phyloP scores from a whole-genome alignment of 768 basidiomycete genomes.

The Amanita molliuscula region DNA sequence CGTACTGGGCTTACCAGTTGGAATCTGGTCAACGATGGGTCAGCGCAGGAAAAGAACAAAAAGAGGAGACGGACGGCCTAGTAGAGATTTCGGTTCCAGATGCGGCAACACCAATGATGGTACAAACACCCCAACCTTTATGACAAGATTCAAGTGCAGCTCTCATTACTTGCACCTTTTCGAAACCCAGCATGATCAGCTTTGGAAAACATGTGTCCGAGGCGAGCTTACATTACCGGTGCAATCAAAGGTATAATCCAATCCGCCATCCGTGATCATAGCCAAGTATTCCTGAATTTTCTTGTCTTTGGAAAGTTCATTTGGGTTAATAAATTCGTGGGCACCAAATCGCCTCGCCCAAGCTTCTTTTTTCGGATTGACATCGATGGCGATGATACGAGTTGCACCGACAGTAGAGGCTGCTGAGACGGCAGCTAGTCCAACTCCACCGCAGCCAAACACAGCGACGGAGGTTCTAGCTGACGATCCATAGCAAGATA shows the following conservation, averaged over 20 bases:
- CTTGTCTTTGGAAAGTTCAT: slow-evolving; percentile 59
- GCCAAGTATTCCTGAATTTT: slow-evolving; percentile 85
- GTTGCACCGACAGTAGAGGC: slow-evolving; percentile 68
- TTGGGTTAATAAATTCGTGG: slow-evolving; percentile 88
- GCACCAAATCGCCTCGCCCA: slow-evolving; percentile 94
- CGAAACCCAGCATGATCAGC: neutral
- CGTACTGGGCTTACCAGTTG: slow-evolving; percentile 30
- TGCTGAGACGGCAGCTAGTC: slow-evolving; percentile 85
- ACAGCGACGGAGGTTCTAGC: slow-evolving; percentile 86
- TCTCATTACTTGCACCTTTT: slow-evolving; percentile 84
- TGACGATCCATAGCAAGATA: slow-evolving; percentile 15
- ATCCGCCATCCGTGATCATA: slow-evolving; percentile 90
- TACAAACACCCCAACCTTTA: slow-evolving; percentile 98
- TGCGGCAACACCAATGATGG: slow-evolving; percentile 93
- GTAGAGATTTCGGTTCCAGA: slow-evolving; percentile 94
- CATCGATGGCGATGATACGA: slow-evolving; percentile 88
- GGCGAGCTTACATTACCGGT: slow-evolving; percentile 64
- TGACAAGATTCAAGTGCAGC: slow-evolving; percentile 97
- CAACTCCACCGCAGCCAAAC: slow-evolving; percentile 95
- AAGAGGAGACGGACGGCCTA: slow-evolving; percentile 49
- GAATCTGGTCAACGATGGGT: slow-evolving; percentile 26
- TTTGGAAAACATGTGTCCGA: neutral
- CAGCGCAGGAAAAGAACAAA: slow-evolving; percentile 2
- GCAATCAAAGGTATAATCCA: slow-evolving; percentile 95
- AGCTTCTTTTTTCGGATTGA: slow-evolving; percentile 72